Evolutionary conservation across 2,329 filamentous ascomycete species (phyloP).

Genomic region (Paecilomyces formosus): DNA sequence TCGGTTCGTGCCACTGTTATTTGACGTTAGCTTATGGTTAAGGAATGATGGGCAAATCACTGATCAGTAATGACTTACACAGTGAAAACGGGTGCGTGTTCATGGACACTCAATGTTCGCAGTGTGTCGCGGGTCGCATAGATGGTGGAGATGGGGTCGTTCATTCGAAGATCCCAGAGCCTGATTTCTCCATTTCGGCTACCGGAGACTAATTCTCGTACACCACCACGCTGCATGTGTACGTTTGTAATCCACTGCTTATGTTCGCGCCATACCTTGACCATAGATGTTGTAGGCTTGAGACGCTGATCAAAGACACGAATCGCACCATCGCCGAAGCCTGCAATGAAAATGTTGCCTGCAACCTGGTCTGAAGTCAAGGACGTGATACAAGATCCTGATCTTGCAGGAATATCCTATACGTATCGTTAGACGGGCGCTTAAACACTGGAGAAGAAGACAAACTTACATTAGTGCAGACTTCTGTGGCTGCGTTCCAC

Average conservation of each 20-base stretch:
- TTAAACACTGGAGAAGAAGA: neutral
- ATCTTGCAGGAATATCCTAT: conserved; percentile 83
- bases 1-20: conserved; percentile 68
- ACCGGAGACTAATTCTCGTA: conserved; percentile 82
- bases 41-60: neutral
- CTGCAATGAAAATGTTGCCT: conserved; percentile 89
- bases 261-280: conserved; percentile 94
- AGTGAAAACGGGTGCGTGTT: conserved; percentile 93
- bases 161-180: conserved; percentile 92
- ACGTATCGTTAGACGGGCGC: neutral
- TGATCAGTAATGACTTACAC: conserved; percentile 55
- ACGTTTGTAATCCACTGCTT: conserved; percentile 93
- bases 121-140: conserved; percentile 69
- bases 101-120: conserved; percentile 83
- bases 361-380: conserved; percentile 97
- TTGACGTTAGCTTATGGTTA: conserved; percentile 3
- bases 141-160: conserved; percentile 65
- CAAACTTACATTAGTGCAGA: conserved; percentile 62
- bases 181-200: conserved; percentile 90
- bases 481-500: conserved; percentile 91
- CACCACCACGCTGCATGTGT: conserved; percentile 91
- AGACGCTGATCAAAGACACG: conserved; percentile 87
- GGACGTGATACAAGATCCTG: conserved; percentile 90
- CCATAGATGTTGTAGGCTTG: conserved; percentile 81
- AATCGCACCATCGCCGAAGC: conserved; percentile 91